Conservation (phyloP, 1,139 yeast species). For the Meyerozyma athensensis region DNA sequence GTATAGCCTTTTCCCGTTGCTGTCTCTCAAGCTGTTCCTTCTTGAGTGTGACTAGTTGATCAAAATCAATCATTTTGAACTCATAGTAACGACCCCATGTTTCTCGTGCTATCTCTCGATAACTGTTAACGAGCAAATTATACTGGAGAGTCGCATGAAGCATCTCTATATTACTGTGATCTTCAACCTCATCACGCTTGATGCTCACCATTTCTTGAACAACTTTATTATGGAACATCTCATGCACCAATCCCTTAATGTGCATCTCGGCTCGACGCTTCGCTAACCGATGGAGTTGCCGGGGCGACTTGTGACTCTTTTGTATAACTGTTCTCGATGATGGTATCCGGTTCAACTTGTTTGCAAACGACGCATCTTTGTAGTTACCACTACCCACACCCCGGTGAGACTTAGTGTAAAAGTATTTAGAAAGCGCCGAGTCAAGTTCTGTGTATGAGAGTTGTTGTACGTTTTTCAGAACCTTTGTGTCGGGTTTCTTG, state of each 20-base stretch:
- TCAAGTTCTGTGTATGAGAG: conserved; percentile 20
- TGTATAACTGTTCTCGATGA: conserved; percentile 16
- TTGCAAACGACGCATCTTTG: conserved; percentile 42
- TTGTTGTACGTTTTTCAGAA: conserved; percentile 34
- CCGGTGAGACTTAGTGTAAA: conserved; percentile 36
- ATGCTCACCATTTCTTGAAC: conserved; percentile 26
- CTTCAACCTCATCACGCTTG: conserved; percentile 34
- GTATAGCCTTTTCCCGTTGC: conserved; percentile 4
- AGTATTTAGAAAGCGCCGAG: conserved; percentile 32
- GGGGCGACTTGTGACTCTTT: conserved; percentile 15
- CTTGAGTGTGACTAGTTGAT: conserved; percentile 26
- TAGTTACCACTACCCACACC: conserved; percentile 48
- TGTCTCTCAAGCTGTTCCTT: conserved; percentile 12
- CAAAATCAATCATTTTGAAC: conserved; percentile 38
- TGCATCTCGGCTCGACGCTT: conserved; percentile 8
- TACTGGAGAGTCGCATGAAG: conserved; percentile 41
- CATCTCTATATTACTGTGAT: conserved; percentile 39
- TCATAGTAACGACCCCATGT: conserved; percentile 39
- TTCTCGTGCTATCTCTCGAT: conserved; percentile 35
- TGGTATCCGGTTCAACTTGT: conserved; percentile 34
- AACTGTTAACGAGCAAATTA: conserved; percentile 37
- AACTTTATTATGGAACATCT: conserved; percentile 27
- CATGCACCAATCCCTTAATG: conserved; percentile 39
- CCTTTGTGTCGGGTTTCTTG: conserved; percentile 15
- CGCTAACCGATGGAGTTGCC: conserved; percentile 12